A percentile compares a stretch with the other conserved stretches of the same genome.
These are phyloP conservation scores for Coemansia umbellata DNA, from an alignment of 192 early-diverging fungal genomes.

Conservation along the genomic window DNA sequence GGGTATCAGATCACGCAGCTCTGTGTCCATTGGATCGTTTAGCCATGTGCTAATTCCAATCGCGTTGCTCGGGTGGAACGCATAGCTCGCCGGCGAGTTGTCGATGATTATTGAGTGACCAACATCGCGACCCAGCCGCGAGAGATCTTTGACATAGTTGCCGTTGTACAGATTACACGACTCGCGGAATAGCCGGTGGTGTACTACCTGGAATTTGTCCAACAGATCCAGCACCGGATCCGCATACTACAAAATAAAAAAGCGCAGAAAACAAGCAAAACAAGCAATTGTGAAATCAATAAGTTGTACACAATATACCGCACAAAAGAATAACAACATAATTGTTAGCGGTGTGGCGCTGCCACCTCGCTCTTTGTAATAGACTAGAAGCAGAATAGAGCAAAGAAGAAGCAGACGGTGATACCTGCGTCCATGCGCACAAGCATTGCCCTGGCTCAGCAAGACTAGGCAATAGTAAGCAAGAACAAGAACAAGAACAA, in stretches of 20 bases:
- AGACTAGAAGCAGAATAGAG: neutral
- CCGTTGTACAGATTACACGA: conserved; percentile 92
- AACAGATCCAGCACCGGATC: conserved; percentile 96
- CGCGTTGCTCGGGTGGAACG: conserved; percentile 94
- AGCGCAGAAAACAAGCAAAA: neutral
- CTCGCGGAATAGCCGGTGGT: conserved; percentile 94
- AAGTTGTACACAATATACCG: neutral
- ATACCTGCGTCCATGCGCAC: conserved; percentile 1
- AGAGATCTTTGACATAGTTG: conserved; percentile 96
- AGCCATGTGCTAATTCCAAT: conserved; percentile 96
- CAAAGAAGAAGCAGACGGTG: neutral
- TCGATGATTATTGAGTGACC: conserved; percentile 87
- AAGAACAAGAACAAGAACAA: neutral
- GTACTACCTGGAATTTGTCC: conserved; percentile 78
- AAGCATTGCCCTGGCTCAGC: too few species aligned
- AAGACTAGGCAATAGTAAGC: too few species aligned
- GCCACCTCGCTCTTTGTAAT: neutral
- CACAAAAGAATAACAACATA: neutral
- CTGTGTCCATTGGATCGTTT: conserved; percentile 94
- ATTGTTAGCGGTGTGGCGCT: neutral
- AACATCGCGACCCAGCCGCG: conserved; percentile 81
- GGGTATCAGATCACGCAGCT: conserved; percentile 89
- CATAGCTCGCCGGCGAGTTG: conserved; percentile 94
- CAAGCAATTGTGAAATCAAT: neutral
- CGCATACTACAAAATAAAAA: conserved; percentile 73